A percentile compares a stretch with the other conserved stretches of the same genome.
Conservation (phyloP, 2,329 filamentous ascomycete genomes). For the Pyricularia pennisetigena region DNA sequence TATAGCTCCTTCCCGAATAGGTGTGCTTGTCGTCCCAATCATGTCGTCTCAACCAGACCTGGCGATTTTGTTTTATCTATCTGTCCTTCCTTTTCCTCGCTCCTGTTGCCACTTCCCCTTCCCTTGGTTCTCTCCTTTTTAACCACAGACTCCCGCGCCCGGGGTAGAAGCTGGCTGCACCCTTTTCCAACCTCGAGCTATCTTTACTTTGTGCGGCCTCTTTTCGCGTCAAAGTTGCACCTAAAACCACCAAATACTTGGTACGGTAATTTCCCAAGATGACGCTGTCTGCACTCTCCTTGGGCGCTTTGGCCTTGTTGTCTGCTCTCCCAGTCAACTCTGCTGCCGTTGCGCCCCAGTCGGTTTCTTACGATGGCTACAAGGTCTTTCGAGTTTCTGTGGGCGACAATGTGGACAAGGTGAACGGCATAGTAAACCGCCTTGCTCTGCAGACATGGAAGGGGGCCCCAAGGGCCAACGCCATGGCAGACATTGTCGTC, state of each 20-base stretch:
- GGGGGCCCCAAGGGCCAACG: conserved; percentile 21
- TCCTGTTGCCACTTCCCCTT: neutral
- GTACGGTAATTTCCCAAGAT: neutral
- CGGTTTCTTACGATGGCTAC: conserved; percentile 30
- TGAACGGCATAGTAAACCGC: conserved; percentile 23
- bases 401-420: conserved; percentile 16
- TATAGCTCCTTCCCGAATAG: neutral
- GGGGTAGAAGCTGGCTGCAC: neutral
- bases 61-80: neutral
- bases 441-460: conserved; percentile 28
- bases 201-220: neutral
- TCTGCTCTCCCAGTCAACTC: conserved; percentile 3
- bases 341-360: conserved; percentile 3
- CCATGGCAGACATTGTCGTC: conserved; percentile 30
- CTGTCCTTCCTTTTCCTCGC: neutral
- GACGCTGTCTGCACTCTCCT: neutral
- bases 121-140: neutral
- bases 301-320: neutral
- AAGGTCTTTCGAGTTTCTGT: conserved; percentile 33
- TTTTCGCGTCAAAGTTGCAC: neutral
- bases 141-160: neutral
- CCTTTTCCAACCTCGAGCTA: neutral
- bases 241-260: neutral
- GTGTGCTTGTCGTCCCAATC: neutral
- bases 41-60: neutral